Conservation (phyloP, 2,329 filamentous ascomycete species). For the Rosellinia necatrix region DNA sequence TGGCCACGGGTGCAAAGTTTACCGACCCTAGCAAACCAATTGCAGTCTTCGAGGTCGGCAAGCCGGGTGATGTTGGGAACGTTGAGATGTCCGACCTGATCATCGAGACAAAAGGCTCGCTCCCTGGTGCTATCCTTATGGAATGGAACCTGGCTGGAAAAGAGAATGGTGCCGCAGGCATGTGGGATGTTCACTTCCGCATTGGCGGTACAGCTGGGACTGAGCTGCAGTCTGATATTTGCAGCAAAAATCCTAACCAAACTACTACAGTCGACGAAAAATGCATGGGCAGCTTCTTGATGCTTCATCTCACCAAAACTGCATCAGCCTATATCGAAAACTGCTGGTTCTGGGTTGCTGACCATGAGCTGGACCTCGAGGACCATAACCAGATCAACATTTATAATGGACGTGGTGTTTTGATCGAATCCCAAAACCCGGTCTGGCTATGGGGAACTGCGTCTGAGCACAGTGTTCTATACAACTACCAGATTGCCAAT, state of each 20-base stretch:
- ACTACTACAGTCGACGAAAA: conserved; percentile 64
- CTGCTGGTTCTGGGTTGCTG: conserved; percentile 86
- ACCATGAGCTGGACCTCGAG: conserved; percentile 81
- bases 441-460: conserved; percentile 82
- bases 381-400: conserved; percentile 82
- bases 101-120: conserved; percentile 80
- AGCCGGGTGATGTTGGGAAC: conserved; percentile 73
- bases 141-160: conserved; percentile 83
- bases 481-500: conserved; percentile 84
- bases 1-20: conserved; percentile 78
- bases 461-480: conserved; percentile 68
- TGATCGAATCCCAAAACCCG: conserved; percentile 76
- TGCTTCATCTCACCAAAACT: conserved; percentile 66
- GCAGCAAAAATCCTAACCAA: conserved; percentile 73
- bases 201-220: conserved; percentile 87
- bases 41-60: conserved; percentile 84
- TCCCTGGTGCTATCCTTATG: conserved; percentile 86
- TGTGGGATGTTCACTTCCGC: conserved; percentile 97
- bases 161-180: conserved; percentile 70
- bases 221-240: conserved; percentile 77
- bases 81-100: conserved; percentile 90
- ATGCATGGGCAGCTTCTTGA: conserved; percentile 76
- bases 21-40: conserved; percentile 74
- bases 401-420: conserved; percentile 84
- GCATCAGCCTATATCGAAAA: conserved; percentile 83